Base-by-base conservation (phyloP, 2,329 filamentous ascomycete genomes). In the Cadophora malorum region DNA sequence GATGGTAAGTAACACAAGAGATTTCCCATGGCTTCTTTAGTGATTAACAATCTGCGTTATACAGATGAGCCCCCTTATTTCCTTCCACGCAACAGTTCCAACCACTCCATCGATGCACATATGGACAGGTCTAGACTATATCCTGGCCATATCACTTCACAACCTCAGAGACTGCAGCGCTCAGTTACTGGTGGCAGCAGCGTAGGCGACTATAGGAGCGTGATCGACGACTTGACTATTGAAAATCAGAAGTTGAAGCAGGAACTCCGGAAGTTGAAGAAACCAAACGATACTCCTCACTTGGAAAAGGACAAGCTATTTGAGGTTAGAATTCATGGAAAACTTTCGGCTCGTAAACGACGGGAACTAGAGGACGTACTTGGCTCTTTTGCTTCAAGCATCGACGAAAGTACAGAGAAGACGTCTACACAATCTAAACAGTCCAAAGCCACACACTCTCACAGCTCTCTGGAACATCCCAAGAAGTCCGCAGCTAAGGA, bases 151-250 rank as follows among this genome's bases (percentile, higher is more conserved):
- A 9, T 38, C 16, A 25, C 21, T 10, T 63, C 28, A 0, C 38
- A 35, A 6, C 49, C 31, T 23, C 41, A 25, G 35, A 35, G 59
- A 21, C 14, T 21, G n/a, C 58, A 64, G 21, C 55, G 65, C 4
- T 28, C 67, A 50, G 63, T 25, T 14, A 69, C 67, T n/a, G 70
- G 67, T 56, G 69, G 65, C 16, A 76, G 72, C 59, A 72, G 71
- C 41, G 88, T 86, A 33, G 91, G 92, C 66, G 92, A 94, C 66
- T 94, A 89, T 69, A 85, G 93, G 58, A 91, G 91, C 72, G 92
- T 97, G 19, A 96, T 97, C 59, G 93, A 97, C 74, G 93, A 97
- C 76, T 79, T 97, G 67, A 97, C 93, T 0, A 83, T 97, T 31
- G 91, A 94, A 76, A 96, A 96, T 76, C 92, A 93, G 77, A 90